Conservation (phyloP, 2,329 filamentous ascomycete genomes). For the Phaeosphaeriaceae sp. region DNA sequence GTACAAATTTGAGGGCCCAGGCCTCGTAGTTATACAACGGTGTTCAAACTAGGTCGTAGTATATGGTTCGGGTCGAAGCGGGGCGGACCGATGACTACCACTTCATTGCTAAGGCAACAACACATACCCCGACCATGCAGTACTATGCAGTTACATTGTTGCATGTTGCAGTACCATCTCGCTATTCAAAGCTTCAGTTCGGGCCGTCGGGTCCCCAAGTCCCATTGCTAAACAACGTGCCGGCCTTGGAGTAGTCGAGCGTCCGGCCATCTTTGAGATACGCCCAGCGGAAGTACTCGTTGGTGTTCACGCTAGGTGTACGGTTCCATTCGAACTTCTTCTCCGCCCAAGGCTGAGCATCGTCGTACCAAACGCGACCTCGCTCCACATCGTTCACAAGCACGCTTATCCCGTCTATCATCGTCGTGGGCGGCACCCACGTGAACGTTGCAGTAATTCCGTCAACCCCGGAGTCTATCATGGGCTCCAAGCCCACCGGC, state of each 20-base stretch:
- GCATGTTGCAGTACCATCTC: not conserved
- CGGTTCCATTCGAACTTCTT: conserved; percentile 47
- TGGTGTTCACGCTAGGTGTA: conserved; percentile 39
- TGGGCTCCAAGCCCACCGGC: conserved; percentile 50
- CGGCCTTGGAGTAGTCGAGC: conserved; percentile 42
- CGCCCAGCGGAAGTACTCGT: conserved; percentile 49
- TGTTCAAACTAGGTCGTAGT: not conserved
- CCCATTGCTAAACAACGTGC: conserved; percentile 35
- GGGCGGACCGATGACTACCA: not conserved
- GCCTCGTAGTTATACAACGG: not conserved
- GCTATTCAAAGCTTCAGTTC: not conserved
- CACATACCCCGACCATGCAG: not conserved
- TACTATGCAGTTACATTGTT: not conserved
- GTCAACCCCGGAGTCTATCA: conserved; percentile 28
- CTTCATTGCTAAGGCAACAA: not conserved
- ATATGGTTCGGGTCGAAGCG: not conserved
- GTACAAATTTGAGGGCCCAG: not conserved
- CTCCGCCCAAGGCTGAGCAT: conserved; percentile 12
- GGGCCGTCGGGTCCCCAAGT: conserved; percentile 37
- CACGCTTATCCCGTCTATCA: conserved; percentile 77
- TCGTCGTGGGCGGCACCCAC: conserved; percentile 49
- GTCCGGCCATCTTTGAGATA: conserved; percentile 37
- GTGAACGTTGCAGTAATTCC: conserved; percentile 68
- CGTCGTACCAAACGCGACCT: conserved; percentile 35
- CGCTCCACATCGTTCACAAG: conserved; percentile 87